Base-by-base conservation (phyloP, 1,284 basidiomycete species). In the Ganoderma resinaceum region DNA sequence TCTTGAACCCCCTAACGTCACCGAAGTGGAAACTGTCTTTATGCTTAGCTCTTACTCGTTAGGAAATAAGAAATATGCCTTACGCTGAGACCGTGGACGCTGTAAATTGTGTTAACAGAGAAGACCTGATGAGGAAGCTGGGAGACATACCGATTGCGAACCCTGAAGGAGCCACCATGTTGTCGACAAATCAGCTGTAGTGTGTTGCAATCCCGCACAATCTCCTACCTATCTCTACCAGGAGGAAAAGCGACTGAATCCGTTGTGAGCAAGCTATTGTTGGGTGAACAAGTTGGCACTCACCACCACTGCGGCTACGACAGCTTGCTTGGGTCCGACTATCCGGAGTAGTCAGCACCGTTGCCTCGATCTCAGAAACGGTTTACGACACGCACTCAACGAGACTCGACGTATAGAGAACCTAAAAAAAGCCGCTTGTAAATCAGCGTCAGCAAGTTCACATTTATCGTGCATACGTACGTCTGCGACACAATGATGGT, bases 321-420 rank as follows among this genome's bases (percentile, higher is more conserved):
- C 3, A 37, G 55, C 31, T 37, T 58, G 55, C n/a, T 11, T 37
- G 11, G 55, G 33, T 11, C 55, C 55, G 35, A 58, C 55, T 58
- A n/a, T 14, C 9, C 3, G 12, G 14, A 3, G 18, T 58, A 33
- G 33, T 58, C 20, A 58, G 20, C 3, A 23, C n/a, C 18, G 16
- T 31, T 14, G 2, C n/a, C 18, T 37, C 23, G 29, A 20, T 4
- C 23, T 52, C 14, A 11, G 14, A 11, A n/a, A 37, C 20, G n/a
- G 20, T 23, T 20, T 4, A 11, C 9, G n/a, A 58, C 11, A 14
- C 55, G 55, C 55, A 58, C 55, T 58, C 35, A 58, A 58, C 55
- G 55, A 58, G n/a, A 58, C 55, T 3, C 55, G 55, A n/a, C 55
- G 55, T 5, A 58, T 58, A 37, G 55, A 58, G 55, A 58, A 58